Conservation (phyloP, 805 yeast species). For the Cyberlindnera lachancei region DNA sequence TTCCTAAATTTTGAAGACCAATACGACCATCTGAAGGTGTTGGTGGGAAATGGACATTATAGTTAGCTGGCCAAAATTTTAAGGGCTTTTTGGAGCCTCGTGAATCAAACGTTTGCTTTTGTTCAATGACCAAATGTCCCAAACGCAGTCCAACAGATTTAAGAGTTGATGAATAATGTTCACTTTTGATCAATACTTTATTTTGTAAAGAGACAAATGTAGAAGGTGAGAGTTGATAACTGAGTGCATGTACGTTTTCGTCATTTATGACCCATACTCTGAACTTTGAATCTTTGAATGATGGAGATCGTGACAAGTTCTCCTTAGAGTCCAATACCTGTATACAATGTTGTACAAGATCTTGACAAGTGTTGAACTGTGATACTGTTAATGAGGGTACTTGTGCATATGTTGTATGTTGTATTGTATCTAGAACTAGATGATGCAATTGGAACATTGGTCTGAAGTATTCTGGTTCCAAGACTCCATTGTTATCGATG, state of each 20-base stretch:
- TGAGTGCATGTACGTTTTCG: conserved; percentile 7
- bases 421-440: conserved; percentile 14
- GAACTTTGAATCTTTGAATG: conserved; percentile 7
- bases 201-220: conserved; percentile 21
- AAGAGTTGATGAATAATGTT: conserved; percentile 11
- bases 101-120: conserved; percentile 11
- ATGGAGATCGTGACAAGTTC: conserved; percentile 2
- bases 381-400: conserved; percentile 28
- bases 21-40: conserved; percentile 40
- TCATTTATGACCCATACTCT: conserved; percentile 19
- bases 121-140: conserved; percentile 29
- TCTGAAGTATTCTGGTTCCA: conserved; percentile 28
- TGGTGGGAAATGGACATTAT: conserved; percentile 24
- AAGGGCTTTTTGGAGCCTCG: conserved; percentile 4
- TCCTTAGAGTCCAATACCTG: conserved; percentile 11
- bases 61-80: conserved; percentile 32
- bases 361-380: conserved; percentile 19
- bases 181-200: conserved; percentile 20
- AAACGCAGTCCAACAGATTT: conserved; percentile 15
- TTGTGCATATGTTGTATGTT: conserved; percentile 13
- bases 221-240: conserved; percentile 20
- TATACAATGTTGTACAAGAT: conserved; percentile 13
- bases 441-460: conserved; percentile 31
- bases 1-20: conserved; percentile 73
- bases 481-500: conserved; percentile 21